Base-by-base conservation (phyloP, 2,329 filamentous ascomycete genomes). In the Aspergillus terreus region DNA sequence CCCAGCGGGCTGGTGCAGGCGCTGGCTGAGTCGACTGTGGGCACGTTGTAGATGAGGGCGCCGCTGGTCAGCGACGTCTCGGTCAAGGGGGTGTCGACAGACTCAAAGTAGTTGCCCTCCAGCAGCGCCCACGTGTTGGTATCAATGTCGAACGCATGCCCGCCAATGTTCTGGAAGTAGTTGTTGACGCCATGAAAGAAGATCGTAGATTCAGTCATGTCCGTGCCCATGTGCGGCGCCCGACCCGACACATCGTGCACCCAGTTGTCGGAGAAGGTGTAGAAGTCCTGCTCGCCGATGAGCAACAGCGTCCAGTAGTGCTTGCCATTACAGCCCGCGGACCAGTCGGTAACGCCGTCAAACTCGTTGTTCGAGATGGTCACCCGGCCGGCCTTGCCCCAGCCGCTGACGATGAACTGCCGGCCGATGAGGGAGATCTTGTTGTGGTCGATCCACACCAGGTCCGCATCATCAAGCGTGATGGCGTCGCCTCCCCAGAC, bases 401-500 rank as follows among this genome's bases (percentile, higher is more conserved):
- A 78, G 53, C 82, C 82, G 46, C 81, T 75, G 46, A 84, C 82
- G 46, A 83, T 78, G 71, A 83, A 78, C 67, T 84, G 82, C 42
- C 82, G 80, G 48, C 79, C 80, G 57, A 83, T 79, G 42, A 79
- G 75, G 47, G 80, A 80, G 46, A 79, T 65, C 21, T 66, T 79
- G 55, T 78, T 75, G 57, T 80, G 78, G 65, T 80, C 78, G 54
- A 80, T 76, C 78, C 78, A 80, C 60, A 73, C 56, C 55, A 66
- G 43, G 45, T 70, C 67, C 12, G 71, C 63, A 41, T 73, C 69
- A 50, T 79, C 70, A 6, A 83, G 64, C 38, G 78, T 80, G 63
- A 83, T 80, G 36, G 76, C 81, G 63, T 83, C 81, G 48, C 80
- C 81, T 49, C 81, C 81, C 81, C 81, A 83, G 59, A 83, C 79